A percentile compares a stretch with the other conserved stretches of the same genome.
Conservation (phyloP, 2,329 filamentous ascomycete genomes). For the Ophiobolus disseminans region DNA sequence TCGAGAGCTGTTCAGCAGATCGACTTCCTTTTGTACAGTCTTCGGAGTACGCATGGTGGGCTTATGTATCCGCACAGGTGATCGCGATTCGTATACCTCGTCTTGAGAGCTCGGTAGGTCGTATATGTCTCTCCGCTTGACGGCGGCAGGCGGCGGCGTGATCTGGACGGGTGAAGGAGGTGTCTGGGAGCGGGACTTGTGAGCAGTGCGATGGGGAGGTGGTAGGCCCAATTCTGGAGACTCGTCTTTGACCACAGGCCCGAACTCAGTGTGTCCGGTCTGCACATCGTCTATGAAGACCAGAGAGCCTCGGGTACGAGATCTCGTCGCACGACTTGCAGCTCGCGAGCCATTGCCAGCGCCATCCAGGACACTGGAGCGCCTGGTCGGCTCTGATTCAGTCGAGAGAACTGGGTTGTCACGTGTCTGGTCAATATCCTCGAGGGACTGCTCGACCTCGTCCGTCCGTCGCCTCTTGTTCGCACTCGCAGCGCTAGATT, state of each 20-base stretch:
- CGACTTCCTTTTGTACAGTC: slow-evolving; percentile 11
- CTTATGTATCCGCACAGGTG: slow-evolving; percentile 21
- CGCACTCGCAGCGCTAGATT: slow-evolving; percentile 12
- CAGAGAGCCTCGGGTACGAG: slow-evolving; percentile 26
- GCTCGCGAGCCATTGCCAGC: not conserved
- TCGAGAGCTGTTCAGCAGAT: slow-evolving; percentile 18
- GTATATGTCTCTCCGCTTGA: slow-evolving; percentile 22
- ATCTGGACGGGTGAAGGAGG: slow-evolving; percentile 5
- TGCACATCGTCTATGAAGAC: slow-evolving; percentile 23
- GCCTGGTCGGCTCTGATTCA: slow-evolving; percentile 27
- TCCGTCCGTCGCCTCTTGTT: slow-evolving; percentile 37
- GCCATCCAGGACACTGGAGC: slow-evolving; percentile 4
- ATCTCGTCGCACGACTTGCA: slow-evolving; percentile 10
- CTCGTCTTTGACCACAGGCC: slow-evolving; percentile 30
- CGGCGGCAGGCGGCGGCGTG: slow-evolving; percentile 1
- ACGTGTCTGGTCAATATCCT: slow-evolving; percentile 21
- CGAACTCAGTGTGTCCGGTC: slow-evolving; percentile 29
- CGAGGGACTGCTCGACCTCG: slow-evolving; percentile 19
- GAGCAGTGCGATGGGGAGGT: slow-evolving; percentile 7
- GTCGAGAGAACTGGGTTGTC: slow-evolving; percentile 40
- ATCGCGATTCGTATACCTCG: slow-evolving; percentile 12
- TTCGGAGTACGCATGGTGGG: slow-evolving; percentile 17
- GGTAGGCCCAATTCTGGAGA: slow-evolving; percentile 28
- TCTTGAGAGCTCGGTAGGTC: slow-evolving; percentile 26
- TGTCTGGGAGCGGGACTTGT: slow-evolving; percentile 11